A percentile compares a stretch with the other conserved stretches of the same genome.
Evolutionary conservation across 2,329 filamentous ascomycete genomes (phyloP).

Genomic region (Ophioceras dolichostomum): DNA sequence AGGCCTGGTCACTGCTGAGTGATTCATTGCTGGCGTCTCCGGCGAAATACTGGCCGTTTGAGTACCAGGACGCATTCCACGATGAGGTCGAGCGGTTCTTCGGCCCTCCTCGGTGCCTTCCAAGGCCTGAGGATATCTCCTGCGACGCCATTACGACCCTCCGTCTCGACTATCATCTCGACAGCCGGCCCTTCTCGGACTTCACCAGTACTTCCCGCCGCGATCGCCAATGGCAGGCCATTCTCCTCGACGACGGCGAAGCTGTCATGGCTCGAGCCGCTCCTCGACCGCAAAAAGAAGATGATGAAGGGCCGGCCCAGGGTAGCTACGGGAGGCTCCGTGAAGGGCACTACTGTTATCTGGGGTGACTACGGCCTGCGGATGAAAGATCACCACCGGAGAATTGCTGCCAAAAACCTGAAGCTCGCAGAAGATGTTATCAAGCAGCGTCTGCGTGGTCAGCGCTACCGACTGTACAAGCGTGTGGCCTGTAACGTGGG

Average conservation of each 20-base stretch:
- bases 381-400: conserved; percentile 85
- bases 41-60: too few relatives aligned
- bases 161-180: conserved; percentile 10
- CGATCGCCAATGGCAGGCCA: conserved; percentile 33
- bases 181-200: not conserved
- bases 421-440: conserved; percentile 92
- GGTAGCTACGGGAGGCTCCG: conserved; percentile 81
- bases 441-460: conserved; percentile 72
- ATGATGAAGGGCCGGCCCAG: conserved; percentile 86
- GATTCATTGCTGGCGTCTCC: too few relatives aligned
- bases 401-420: conserved; percentile 76
- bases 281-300: conserved; percentile 61
- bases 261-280: conserved; percentile 75
- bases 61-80: too few relatives aligned
- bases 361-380: conserved; percentile 95
- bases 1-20: too few relatives aligned
- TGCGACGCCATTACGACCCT: conserved; percentile 24
- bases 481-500: conserved; percentile 85
- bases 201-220: conserved; percentile 17
- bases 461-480: conserved; percentile 89
- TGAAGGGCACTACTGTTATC: conserved; percentile 84
- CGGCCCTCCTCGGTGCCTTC: conserved; percentile 37
- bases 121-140: conserved; percentile 33
- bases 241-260: conserved; percentile 59
- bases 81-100: conserved; percentile 30